Conservation (phyloP, 2,329 filamentous ascomycete genomes). For the Diaporthe humulicola region DNA sequence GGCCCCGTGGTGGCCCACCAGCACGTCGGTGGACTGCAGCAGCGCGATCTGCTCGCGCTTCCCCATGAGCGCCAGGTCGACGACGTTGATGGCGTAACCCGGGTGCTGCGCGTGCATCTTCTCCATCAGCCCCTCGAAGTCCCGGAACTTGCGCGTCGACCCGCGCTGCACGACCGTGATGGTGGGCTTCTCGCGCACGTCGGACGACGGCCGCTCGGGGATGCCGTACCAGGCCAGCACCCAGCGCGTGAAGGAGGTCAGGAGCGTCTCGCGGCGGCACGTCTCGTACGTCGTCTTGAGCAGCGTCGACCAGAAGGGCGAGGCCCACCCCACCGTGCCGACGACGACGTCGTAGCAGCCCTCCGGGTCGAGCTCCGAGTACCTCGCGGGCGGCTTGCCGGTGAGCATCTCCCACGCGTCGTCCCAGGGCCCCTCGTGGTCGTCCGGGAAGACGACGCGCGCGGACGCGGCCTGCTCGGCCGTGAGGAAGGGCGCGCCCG, state of each 20-base stretch:
- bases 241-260: slow-evolving; percentile 4
- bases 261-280: slow-evolving; percentile 29
- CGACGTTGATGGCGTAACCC: slow-evolving; percentile 36
- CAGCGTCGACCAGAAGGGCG: slow-evolving; percentile 26
- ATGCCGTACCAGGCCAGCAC: background rate
- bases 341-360: slow-evolving; percentile 29
- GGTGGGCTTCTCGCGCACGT: background rate
- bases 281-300: slow-evolving; percentile 24
- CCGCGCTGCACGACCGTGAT: slow-evolving; percentile 31
- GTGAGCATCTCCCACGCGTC: slow-evolving; percentile 28
- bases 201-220: background rate
- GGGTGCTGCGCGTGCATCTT: slow-evolving; percentile 31
- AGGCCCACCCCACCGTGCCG: slow-evolving; percentile 20
- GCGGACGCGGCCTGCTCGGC: background rate
- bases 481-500: background rate
- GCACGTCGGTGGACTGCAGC: slow-evolving; percentile 41
- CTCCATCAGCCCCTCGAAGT: background rate
- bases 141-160: slow-evolving; percentile 26
- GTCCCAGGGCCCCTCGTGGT: slow-evolving; percentile 24
- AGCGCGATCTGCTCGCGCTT: slow-evolving; percentile 43
- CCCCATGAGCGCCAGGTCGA: slow-evolving; percentile 40
- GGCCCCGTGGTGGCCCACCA: slow-evolving; percentile 44
- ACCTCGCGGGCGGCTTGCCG: background rate
- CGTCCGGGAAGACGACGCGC: slow-evolving; percentile 20
- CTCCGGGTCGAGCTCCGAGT: slow-evolving; percentile 4